Conservation (phyloP, 2,329 filamentous ascomycete species). For the Cadophora luteo-olivacea region DNA sequence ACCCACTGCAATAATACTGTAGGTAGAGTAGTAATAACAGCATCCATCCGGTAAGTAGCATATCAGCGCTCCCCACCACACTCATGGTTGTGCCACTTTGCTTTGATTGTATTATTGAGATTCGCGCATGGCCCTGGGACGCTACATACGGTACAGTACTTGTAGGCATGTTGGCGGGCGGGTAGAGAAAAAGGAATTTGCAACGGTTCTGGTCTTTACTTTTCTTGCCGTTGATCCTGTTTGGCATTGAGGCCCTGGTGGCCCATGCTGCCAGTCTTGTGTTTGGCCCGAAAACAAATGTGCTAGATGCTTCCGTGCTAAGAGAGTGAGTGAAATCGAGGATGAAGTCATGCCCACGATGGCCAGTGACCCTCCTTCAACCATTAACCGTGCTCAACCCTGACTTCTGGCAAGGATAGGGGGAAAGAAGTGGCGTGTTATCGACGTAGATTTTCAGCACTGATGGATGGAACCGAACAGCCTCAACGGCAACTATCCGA, state of each 20-base stretch:
- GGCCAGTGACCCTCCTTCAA: background rate
- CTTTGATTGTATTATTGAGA: slow-evolving; percentile 7
- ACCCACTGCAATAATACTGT: background rate
- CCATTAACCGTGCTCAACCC: background rate
- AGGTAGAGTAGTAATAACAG: too few relatives aligned
- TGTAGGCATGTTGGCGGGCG: background rate
- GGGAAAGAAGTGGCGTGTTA: slow-evolving; percentile 21
- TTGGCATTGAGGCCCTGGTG: background rate
- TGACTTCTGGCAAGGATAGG: background rate
- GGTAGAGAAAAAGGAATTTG: background rate
- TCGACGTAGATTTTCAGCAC: slow-evolving; percentile 12
- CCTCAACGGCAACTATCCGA: slow-evolving; percentile 3
- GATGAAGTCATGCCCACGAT: slow-evolving; percentile 5
- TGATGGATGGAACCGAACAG: background rate
- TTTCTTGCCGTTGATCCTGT: slow-evolving; percentile 1
- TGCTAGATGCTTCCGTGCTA: background rate
- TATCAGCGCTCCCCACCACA: background rate
- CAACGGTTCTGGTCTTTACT: background rate
- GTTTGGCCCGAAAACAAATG: background rate
- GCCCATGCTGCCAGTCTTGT: background rate
- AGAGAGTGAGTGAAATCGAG: background rate
- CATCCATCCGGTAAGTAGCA: background rate
- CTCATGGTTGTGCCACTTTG: background rate
- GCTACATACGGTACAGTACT: background rate
- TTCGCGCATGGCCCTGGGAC: background rate